phyloP scores from a whole-genome alignment of 192 early-diverging fungal species.

The Fimicolochytrium jonesii region DNA sequence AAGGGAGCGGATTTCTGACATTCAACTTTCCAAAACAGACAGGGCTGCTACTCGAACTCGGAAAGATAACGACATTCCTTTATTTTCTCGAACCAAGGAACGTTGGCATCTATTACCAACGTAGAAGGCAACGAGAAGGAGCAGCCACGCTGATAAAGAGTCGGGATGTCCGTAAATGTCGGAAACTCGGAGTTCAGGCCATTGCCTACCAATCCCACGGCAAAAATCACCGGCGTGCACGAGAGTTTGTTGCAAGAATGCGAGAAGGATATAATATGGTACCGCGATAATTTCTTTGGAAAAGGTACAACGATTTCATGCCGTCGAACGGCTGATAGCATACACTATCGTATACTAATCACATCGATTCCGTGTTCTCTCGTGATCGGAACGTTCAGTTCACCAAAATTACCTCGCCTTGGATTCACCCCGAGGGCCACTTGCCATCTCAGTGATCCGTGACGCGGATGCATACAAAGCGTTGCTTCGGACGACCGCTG shows the following conservation, averaged over 20 bases:
- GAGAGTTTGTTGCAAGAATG: constrained; percentile 62
- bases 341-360: too few relatives aligned
- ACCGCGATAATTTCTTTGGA: constrained; percentile 59
- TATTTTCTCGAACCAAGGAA: too few relatives aligned
- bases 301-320: too few relatives aligned
- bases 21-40: too few relatives aligned
- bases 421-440: constrained; percentile 43
- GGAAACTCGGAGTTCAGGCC: constrained; percentile 48
- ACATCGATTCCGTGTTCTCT: constrained; percentile 14
- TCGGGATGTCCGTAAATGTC: constrained; percentile 43
- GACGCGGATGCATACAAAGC: constrained; percentile 50
- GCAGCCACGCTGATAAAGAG: too few relatives aligned
- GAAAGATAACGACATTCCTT: too few relatives aligned
- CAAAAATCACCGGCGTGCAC: constrained; percentile 48
- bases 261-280: constrained; percentile 66
- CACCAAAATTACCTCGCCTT: constrained; percentile 47
- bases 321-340: too few relatives aligned
- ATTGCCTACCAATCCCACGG: constrained; percentile 33
- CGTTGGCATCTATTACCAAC: too few relatives aligned
- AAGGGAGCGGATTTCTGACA: too few relatives aligned
- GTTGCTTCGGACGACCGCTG: constrained; percentile 45
- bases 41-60: too few relatives aligned
- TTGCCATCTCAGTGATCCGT: constrained; percentile 49
- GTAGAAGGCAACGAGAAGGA: too few relatives aligned
- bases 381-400: constrained; percentile 24